These are phyloP conservation scores for Hypoxylon sp. DNA, from an alignment of 2,329 filamentous ascomycete species.

Conservation along the genomic window DNA sequence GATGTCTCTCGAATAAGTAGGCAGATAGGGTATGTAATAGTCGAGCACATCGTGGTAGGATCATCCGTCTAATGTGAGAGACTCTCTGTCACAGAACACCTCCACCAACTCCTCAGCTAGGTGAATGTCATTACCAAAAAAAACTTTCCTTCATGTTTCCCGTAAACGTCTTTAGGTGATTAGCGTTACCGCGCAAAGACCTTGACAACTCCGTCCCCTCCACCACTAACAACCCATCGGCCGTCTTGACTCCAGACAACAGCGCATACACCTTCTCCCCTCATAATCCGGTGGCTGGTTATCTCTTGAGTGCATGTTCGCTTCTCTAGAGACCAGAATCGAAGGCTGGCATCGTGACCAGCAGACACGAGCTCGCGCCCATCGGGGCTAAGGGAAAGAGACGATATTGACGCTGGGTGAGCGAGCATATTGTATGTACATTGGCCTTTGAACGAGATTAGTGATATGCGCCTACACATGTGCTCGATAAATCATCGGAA, in stretches of 20 bases:
- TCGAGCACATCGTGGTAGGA: slow-evolving; percentile 20
- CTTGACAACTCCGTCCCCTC: slow-evolving; percentile 96
- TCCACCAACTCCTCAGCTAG: slow-evolving; percentile 37
- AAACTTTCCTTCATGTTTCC: slow-evolving; percentile 13
- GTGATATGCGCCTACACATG: background rate
- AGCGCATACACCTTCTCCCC: slow-evolving; percentile 93
- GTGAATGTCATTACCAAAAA: slow-evolving; percentile 26
- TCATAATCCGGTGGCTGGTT: slow-evolving; percentile 92
- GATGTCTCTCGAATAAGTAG: slow-evolving; percentile 16
- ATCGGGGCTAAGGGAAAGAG: slow-evolving; percentile 91
- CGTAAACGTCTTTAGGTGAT: background rate
- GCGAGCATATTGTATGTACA: slow-evolving; percentile 99
- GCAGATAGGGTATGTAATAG: slow-evolving; percentile 8
- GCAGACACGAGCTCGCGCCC: slow-evolving; percentile 95
- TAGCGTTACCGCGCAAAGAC: slow-evolving; percentile 76
- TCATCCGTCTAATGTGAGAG: slow-evolving; percentile 27
- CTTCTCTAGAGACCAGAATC: slow-evolving; percentile 98
- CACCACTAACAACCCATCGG: slow-evolving; percentile 92
- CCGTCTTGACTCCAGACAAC: slow-evolving; percentile 98
- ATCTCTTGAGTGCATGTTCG: slow-evolving; percentile 96
- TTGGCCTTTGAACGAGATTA: slow-evolving; percentile 77
- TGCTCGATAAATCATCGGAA: background rate
- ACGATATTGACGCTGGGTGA: slow-evolving; percentile 92
- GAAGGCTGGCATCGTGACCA: slow-evolving; percentile 93
- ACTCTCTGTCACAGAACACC: slow-evolving; percentile 28